Conservation (phyloP, 306 rosid species). For the Cyamopsis tetragonoloba region DNA sequence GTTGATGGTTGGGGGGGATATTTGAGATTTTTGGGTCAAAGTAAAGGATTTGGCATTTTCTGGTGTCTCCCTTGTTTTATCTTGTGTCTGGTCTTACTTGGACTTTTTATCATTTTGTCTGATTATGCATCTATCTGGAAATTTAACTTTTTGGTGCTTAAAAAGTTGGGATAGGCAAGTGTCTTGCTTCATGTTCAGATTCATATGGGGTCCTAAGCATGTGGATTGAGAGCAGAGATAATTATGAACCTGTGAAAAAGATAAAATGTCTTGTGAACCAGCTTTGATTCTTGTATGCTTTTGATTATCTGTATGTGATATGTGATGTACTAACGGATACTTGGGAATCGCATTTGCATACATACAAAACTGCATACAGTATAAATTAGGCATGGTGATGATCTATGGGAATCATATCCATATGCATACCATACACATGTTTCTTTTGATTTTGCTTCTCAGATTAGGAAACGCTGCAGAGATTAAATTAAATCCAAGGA, state of each 20-base stretch:
- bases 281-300: conserved; percentile 1
- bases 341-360: neutral
- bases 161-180: conserved; percentile 9
- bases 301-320: neutral
- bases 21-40: conserved; percentile 35
- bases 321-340: neutral
- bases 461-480: neutral
- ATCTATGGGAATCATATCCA: neutral
- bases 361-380: neutral
- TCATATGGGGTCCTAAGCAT: conserved; percentile 35
- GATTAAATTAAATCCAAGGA: neutral
- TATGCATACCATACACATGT: too few relatives aligned
- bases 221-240: conserved; percentile 22
- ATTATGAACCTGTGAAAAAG: conserved; percentile 11
- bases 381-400: neutral
- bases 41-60: conserved; percentile 33
- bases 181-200: conserved; percentile 3
- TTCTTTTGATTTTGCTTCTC: neutral
- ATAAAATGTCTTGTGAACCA: neutral
- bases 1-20: conserved; percentile 10
- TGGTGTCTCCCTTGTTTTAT: conserved; percentile 31
- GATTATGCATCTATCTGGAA: neutral
- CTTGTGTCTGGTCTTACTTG: conserved; percentile 27
- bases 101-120: conserved; percentile 10
- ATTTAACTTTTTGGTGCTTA: neutral